Conservation (phyloP, 2,329 filamentous ascomycete species). For the Colletotrichum sansevieriae region DNA sequence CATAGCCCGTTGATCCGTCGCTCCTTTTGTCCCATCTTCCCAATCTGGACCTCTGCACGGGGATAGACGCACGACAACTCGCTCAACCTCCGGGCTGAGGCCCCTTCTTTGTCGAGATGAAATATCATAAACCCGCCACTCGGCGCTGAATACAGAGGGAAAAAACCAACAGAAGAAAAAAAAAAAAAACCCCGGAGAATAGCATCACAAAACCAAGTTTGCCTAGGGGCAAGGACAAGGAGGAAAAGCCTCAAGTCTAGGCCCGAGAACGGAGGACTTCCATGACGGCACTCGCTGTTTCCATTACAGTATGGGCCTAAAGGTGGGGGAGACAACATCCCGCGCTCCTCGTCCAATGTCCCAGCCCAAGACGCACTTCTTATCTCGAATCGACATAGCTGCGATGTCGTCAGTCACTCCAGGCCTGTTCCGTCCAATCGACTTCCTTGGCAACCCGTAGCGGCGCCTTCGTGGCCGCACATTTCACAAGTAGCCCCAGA, state of each 20-base stretch:
- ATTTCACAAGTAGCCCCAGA: slow-evolving; percentile 7
- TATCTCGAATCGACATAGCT: slow-evolving; percentile 41
- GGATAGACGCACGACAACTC: not conserved
- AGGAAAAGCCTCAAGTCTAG: not conserved
- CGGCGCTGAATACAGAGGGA: slow-evolving; percentile 1
- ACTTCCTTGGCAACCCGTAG: slow-evolving; percentile 14
- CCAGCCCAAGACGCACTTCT: slow-evolving; percentile 31
- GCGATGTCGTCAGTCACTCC: slow-evolving; percentile 41
- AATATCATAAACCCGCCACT: slow-evolving; percentile 22
- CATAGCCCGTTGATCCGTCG: slow-evolving; percentile 16
- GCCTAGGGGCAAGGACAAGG: not conserved
- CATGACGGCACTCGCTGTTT: slow-evolving; percentile 35
- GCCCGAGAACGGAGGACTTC: slow-evolving; percentile 9
- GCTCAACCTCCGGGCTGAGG: not conserved
- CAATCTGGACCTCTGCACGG: not conserved
- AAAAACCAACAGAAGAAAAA: no score
- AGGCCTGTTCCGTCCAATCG: slow-evolving; percentile 39
- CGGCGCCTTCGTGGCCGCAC: slow-evolving; percentile 1
- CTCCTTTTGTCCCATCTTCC: not conserved
- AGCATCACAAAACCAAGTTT: slow-evolving; percentile 9
- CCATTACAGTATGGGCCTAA: slow-evolving; percentile 39
- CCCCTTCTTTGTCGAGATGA: not conserved
- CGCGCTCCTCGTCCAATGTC: slow-evolving; percentile 19
- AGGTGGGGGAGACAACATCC: slow-evolving; percentile 14
- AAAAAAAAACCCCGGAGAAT: slow-evolving; percentile 1